Evolutionary conservation across 176 grass and related monocot genomes (phyloP).

Genomic region (Eremochloa ophiuroides): DNA sequence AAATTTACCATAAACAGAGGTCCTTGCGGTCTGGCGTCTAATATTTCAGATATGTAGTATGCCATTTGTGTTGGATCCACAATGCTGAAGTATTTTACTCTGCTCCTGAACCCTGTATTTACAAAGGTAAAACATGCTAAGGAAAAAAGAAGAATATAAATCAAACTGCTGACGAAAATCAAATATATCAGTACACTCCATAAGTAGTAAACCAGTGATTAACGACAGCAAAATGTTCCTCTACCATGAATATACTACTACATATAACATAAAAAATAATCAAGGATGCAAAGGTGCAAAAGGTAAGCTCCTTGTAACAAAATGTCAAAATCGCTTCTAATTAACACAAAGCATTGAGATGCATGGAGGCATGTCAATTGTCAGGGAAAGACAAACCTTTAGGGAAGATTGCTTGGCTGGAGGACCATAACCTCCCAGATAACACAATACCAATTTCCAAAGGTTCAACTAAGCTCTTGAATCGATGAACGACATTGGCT

Average conservation of each 20-base stretch:
- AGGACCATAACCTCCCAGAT: conserved; percentile 74
- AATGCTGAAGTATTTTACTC: conserved; percentile 77
- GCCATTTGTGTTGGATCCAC: conserved; percentile 73
- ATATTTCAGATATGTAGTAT: conserved; percentile 84
- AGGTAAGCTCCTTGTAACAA: neutral
- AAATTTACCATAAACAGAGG: conserved; percentile 83
- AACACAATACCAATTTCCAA: conserved; percentile 71
- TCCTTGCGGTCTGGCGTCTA: conserved; percentile 64
- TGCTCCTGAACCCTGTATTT: conserved; percentile 81
- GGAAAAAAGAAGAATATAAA: conserved; percentile 6
- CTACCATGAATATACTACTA: neutral
- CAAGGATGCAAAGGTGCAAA: neutral
- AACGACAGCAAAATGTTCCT: neutral
- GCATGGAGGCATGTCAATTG: neutral
- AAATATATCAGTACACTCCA: neutral
- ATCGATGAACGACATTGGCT: conserved; percentile 75
- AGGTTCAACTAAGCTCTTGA: conserved; percentile 72
- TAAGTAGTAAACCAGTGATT: neutral
- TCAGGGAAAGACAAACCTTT: conserved; percentile 59
- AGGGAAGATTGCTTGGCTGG: conserved; percentile 71
- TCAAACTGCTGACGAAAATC: neutral
- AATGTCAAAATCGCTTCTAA: neutral
- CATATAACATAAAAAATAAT: neutral
- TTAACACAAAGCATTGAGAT: neutral
- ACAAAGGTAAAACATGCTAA: conserved; percentile 24